Evolutionary conservation across 257 asterid genomes (phyloP), one percentile per base, ranked within the genome.

Genomic region (Parsonsia alboflavescens): DNA sequence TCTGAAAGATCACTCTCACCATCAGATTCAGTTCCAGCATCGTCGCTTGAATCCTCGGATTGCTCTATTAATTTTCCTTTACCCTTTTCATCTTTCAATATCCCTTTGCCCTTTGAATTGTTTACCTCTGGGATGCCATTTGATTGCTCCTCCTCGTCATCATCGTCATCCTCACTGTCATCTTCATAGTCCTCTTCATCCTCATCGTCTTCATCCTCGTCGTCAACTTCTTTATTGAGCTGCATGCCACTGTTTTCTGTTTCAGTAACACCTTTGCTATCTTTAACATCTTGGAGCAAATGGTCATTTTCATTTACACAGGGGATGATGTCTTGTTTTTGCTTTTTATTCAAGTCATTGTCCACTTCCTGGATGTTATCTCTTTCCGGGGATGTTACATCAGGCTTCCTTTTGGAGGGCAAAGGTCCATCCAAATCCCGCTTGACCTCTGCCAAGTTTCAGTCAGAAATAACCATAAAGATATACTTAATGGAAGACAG

Each of bases 21-120:
- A 73, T 74, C 83, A 65, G 83, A 81, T 4, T 66, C 81, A 71
- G 56, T 76, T 39, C 76, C 83, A 73, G 6, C 28, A 33, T 33
- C 39, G 61, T 62, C 75, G 50, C 76, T 72, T 13, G 86, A 83
- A 71, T 77, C 84, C 67, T 75, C 80, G 24, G 80, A 78, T 24
- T 78, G 83, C 72, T 81, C 87, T 10, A 84, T 70, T 73, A 84
- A 22, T 72, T 83, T 83, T 13, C 87, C 87, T 75, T 83, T 83
- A n/a, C 87, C 84, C 73, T 84, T 84, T 50, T 76, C 79, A 73
- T 80, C 83, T 64, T 22, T 73, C 76, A 77, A 52, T 57, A 84
- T 78, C 74, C 82, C 85, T 73, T 84, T 84, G 19, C 87, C 87
- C 50, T 84, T 84, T 42, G 66, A 79, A 59, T 80, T 81, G 36